Evolutionary conservation across 257 asterid species (phyloP).

Genomic region (Ligustrum vulgare): DNA sequence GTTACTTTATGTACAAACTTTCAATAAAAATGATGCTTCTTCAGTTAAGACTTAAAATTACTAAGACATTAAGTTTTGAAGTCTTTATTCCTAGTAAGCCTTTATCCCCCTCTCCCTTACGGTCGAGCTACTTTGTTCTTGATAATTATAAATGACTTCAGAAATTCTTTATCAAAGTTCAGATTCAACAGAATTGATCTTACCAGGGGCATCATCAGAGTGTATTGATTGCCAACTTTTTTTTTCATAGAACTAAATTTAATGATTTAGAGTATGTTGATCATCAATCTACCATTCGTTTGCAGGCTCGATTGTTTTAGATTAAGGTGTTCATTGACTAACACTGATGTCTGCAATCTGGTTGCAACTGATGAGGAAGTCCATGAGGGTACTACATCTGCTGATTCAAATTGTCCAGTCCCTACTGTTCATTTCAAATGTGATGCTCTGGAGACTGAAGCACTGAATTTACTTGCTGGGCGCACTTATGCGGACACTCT

Average conservation of each 20-base stretch:
- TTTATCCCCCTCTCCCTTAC: too few species aligned
- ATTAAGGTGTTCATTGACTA: constrained; percentile 60
- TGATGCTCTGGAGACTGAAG: constrained; percentile 70
- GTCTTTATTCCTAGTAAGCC: not conserved
- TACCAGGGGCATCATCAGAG: not conserved
- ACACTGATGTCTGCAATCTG: constrained; percentile 55
- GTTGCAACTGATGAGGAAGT: constrained; percentile 50
- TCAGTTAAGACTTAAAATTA: not conserved
- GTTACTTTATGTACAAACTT: not conserved
- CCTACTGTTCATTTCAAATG: constrained; percentile 62
- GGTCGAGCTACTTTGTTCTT: too few species aligned
- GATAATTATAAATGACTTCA: not conserved
- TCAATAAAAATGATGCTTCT: not conserved
- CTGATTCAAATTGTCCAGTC: constrained; percentile 47
- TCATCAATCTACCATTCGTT: constrained; percentile 18
- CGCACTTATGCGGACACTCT: constrained; percentile 59
- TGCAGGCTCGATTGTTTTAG: constrained; percentile 53
- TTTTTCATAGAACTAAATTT: not conserved
- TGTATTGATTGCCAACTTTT: not conserved
- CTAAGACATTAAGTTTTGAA: not conserved
- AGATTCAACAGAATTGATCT: not conserved
- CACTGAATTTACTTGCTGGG: constrained; percentile 56
- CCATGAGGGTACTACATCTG: constrained; percentile 35
- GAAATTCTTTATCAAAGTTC: constrained; percentile 7
- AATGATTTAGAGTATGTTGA: not conserved